phyloP scores from a whole-genome alignment of 2,329 filamentous ascomycete species.

The Ophiobolus disseminans region DNA sequence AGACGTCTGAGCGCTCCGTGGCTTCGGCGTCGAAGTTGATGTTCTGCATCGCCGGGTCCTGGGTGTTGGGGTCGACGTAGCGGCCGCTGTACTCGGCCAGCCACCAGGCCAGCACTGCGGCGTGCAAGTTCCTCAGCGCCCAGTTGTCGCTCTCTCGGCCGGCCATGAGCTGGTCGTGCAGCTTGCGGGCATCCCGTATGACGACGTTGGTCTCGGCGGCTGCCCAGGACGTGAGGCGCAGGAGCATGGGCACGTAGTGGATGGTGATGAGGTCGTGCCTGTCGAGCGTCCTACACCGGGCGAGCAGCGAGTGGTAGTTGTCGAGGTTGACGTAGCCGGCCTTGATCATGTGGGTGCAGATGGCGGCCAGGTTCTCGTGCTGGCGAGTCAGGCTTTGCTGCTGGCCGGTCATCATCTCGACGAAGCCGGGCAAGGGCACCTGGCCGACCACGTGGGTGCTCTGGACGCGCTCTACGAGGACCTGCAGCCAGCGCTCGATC shows the following conservation, averaged over 20 bases:
- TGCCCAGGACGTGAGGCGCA: conserved; percentile 77
- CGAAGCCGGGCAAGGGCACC: conserved; percentile 66
- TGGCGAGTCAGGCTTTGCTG: conserved; percentile 82
- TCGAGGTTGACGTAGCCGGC: conserved; percentile 71
- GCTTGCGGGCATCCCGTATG: conserved; percentile 70
- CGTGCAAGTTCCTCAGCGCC: conserved; percentile 77
- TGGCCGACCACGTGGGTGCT: conserved; percentile 78
- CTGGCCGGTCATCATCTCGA: conserved; percentile 82
- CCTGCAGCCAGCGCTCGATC: conserved; percentile 78
- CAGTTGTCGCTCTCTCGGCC: conserved; percentile 73
- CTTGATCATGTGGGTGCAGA: conserved; percentile 79
- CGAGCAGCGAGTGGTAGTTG: conserved; percentile 77
- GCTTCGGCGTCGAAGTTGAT: conserved; percentile 73
- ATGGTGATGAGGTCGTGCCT: conserved; percentile 77
- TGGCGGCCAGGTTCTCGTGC: conserved; percentile 85
- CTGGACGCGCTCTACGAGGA: conserved; percentile 76
- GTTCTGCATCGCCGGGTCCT: conserved; percentile 56
- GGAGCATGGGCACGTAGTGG: conserved; percentile 82
- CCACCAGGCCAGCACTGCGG: conserved; percentile 84
- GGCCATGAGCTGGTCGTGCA: conserved; percentile 73
- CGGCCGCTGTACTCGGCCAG: conserved; percentile 90
- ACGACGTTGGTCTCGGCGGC: conserved; percentile 74
- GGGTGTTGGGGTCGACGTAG: conserved; percentile 75
- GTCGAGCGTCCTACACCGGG: conserved; percentile 71
- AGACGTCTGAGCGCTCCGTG: conserved; percentile 73